phyloP scores from a whole-genome alignment of 257 asterid genomes.

The Plantago major region DNA sequence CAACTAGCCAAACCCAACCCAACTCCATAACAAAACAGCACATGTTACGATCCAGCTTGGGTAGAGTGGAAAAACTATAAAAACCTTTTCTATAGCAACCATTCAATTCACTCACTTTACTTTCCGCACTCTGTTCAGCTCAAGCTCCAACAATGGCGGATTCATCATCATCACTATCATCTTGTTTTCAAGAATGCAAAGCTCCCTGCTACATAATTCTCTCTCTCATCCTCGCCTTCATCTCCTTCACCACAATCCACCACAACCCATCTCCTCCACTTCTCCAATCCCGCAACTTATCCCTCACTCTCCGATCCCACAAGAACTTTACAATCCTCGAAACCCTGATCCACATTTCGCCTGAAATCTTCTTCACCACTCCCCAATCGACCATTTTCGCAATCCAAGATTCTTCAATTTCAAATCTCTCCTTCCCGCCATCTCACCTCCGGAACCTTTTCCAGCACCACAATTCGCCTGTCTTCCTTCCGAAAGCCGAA shows the following conservation, averaged over 20 bases:
- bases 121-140: not conserved
- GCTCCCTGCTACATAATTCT: conserved; percentile 48
- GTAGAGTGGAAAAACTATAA: no score
- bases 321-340: conserved; percentile 65
- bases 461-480: conserved; percentile 57
- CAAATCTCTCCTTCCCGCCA: conserved; percentile 52
- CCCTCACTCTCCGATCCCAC: conserved; percentile 29
- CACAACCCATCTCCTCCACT: conserved; percentile 34
- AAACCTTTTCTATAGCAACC: not conserved
- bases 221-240: conserved; percentile 38
- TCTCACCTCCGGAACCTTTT: conserved; percentile 54
- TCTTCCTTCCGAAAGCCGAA: conserved; percentile 32
- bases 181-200: conserved; percentile 71
- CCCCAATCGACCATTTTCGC: conserved; percentile 62
- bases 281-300: conserved; percentile 17
- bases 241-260: conserved; percentile 35
- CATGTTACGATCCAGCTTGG: no score
- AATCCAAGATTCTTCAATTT: conserved; percentile 58
- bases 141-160: conserved; percentile 39
- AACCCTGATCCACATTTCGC: conserved; percentile 72
- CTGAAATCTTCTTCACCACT: conserved; percentile 59
- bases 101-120: not conserved
- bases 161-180: conserved; percentile 11
- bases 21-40: no score
- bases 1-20: no score